Base-by-base conservation (phyloP, 2,329 filamentous ascomycete species). In the Hypoxylon sp. region DNA sequence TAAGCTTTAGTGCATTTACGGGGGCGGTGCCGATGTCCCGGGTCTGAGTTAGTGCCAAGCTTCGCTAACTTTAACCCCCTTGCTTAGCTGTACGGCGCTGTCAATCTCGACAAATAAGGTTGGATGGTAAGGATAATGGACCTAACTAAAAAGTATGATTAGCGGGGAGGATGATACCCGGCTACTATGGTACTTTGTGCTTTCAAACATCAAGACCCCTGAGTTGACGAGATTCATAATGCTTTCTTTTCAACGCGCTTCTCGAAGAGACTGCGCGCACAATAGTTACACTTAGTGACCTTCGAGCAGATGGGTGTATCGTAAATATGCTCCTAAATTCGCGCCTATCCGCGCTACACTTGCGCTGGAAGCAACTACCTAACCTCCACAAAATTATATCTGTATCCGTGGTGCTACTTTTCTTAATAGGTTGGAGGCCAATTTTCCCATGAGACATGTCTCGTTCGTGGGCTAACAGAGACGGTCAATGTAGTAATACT, bases 291-390 rank as follows among this genome's bases (percentile, higher is more conserved):
- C 28, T 46, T 43, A 43, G 38, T 43, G 7, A 53, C 43, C 56
- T 41, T 49, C 14, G 57, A 69, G 58, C 60, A 61, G 50, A 71
- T 66, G 68, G 68, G 57, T 45, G 23, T 57, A 34, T 43, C 36
- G 14, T 28, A 56, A 68, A 68, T 21, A 70, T 70, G 68, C 55
- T 56, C 36, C 25, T 70, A 19, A 61, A 65, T 11, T 67, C 67
- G 52, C 67, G 49, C 51, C 56, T 71, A 19, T 66, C 68, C 32
- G 60, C 63, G 60, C 49, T 71, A 57, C 53, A 61, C 25, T 3
- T 60, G 63, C 59, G 63, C 30, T 71, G 68, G 68, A 71, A 71
- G 36, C 74, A 75, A 60, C 64, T 75, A 30, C 74, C 74, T 11
- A 66, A 50, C 45, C 67, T 75, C 41, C 72, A 75, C 60, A 75